Base-by-base conservation (phyloP, 257 asterid genomes). In the Nyctanthes arbortristis region DNA sequence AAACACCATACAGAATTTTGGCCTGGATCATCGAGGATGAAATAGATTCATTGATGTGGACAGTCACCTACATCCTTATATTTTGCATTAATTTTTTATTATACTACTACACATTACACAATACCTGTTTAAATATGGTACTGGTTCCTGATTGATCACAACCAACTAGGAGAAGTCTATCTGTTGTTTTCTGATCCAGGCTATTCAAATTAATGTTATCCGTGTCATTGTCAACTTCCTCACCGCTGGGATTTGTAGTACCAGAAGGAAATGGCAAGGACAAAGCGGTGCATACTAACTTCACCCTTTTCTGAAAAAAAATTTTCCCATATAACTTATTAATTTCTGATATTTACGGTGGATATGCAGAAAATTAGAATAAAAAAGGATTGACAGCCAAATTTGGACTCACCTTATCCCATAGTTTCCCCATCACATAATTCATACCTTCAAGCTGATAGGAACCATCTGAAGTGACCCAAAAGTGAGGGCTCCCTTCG, bases 51-150 rank as follows among this genome's bases (percentile, higher is more conserved):
- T 66, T 33, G 32, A 66, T 11, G n/a, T n/a, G n/a, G n/a, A n/a
- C n/a, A n/a, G n/a, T n/a, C n/a, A n/a, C n/a, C n/a, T n/a, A n/a
- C n/a, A n/a, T n/a, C n/a, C n/a, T n/a, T n/a, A n/a, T n/a, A n/a
- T n/a, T n/a, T n/a, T n/a, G n/a, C n/a, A n/a, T n/a, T n/a, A n/a
- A n/a, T n/a, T n/a, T n/a, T n/a, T n/a, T n/a, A 52, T 52, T 52
- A 24, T 4, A 7, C 5, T 2, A 7, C 7, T 24, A 5, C 59
- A 20, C 24, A 16, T 65, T 16, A 56, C 20, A 32, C 2, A 13
- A 0, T 84, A 91, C 99, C 93, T 91, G 99, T 78, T 94, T 94
- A 71, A 81, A 94, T 72, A 94, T 78, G 25, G 98, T 86, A 74
- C 98, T 89, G 0, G 95, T 88, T 61, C 99, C 99, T 1, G 99